phyloP scores from a whole-genome alignment of 768 basidiomycete genomes.

The Amanita phalloides region DNA sequence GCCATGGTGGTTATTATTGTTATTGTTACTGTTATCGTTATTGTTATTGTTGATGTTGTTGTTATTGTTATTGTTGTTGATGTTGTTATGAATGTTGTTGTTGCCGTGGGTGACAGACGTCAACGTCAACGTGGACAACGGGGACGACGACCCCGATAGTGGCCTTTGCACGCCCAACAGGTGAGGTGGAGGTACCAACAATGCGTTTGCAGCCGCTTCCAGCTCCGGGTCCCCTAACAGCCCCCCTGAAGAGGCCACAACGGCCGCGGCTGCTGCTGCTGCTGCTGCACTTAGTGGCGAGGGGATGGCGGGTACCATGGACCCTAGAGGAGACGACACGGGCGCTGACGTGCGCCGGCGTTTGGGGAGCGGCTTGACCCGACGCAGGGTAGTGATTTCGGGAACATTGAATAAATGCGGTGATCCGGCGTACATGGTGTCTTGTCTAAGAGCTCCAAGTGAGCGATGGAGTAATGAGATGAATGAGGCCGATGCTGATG shows the following conservation, averaged over 20 bases:
- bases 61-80: not conserved
- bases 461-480: not conserved
- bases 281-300: constrained; percentile 4
- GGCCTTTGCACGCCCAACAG: not conserved
- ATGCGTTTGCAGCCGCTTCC: constrained; percentile 3
- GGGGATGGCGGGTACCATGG: constrained; percentile 5
- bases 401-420: constrained; percentile 57
- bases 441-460: not conserved
- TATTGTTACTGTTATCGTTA: not conserved
- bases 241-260: constrained; percentile 1
- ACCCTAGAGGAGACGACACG: not conserved
- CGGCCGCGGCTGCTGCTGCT: constrained; percentile 2
- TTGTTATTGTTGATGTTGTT: not conserved
- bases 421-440: constrained; percentile 39
- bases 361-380: constrained; percentile 73
- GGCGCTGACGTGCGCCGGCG: constrained; percentile 39
- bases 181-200: not conserved
- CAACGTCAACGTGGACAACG: not conserved
- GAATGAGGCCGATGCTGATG: not conserved
- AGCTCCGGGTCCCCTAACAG: constrained; percentile 4
- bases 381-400: constrained; percentile 50
- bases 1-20: no score
- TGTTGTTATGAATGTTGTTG: not conserved
- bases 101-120: no score
- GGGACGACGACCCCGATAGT: not conserved